Base-by-base conservation (phyloP, 2,329 filamentous ascomycete species). In the Neurospora sp. region DNA sequence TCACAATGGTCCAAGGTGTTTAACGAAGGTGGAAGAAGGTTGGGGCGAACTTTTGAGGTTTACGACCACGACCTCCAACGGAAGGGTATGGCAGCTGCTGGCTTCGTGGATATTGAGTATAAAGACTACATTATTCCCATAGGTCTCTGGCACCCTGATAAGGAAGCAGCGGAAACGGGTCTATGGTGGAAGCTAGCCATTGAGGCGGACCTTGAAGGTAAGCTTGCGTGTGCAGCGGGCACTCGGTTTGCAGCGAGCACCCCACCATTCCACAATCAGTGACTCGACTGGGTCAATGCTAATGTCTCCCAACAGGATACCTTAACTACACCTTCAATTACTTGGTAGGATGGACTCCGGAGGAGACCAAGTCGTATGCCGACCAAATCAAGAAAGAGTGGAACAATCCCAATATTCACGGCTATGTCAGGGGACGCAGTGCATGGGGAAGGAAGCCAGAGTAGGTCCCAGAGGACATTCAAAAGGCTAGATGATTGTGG, bases 1-100 rank as follows among this genome's bases (percentile, higher is more conserved):
- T 70, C 68, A 28, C 71, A 72, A 38, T 72, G 71, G 72, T 33
- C 7, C 8, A 72, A 73, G 66, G 68, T 73, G 4, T 73, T 67
- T 17, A 28, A 58, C 10, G 71, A 73, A 19, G 70, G 66, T 15
- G 70, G 69, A 11, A 66, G 46, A 39, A 71, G 68, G 40, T 70
- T 68, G 13, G 72, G 72, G 9, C 68, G 71, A 8, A 73, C 68
- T 3, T 71, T 73, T 19, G 33, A 67, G n/a, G 19, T 70, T 15
- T 66, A 72, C 33, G 68, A 71, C 17, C 69, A 73, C 15, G 68
- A 68, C 11, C 13, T 71, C 3, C 72, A 72, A 66, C 43, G 52
- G 28, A 68, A 68, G 66, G 36, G 33, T 11, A 73, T 71, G 70
- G 66, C 43, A 67, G 70, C 69, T 28, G 71, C 71, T 6, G 72